These are phyloP conservation scores for Hemileia vastatrix DNA, from an alignment of 1,284 basidiomycete species.

Conservation along the genomic window DNA sequence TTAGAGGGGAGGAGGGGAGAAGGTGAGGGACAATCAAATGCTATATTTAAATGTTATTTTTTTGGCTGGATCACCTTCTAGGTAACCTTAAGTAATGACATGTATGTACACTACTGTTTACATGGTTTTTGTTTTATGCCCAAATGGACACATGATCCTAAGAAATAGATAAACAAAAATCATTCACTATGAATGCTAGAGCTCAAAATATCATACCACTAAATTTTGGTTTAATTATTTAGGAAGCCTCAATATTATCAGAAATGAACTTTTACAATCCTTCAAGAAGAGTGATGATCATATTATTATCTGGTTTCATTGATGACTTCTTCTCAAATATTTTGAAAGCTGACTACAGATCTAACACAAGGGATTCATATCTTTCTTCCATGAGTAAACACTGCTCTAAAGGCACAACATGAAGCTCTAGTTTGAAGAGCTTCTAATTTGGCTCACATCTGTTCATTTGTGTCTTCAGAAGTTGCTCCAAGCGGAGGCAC, in stretches of 20 bases:
- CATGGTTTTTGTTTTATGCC: too few relatives aligned
- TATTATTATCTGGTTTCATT: constrained; percentile 14
- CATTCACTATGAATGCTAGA: constrained; percentile 33
- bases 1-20: too few relatives aligned
- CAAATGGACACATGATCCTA: too few relatives aligned
- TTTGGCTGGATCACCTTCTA: too few relatives aligned
- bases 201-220: constrained; percentile 29
- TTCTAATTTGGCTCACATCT: constrained; percentile 50
- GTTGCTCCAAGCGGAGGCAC: too few relatives aligned
- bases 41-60: too few relatives aligned
- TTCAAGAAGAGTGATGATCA: constrained; percentile 19
- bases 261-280: constrained; percentile 5
- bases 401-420: constrained; percentile 57
- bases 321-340: constrained; percentile 44
- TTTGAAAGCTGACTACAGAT: constrained; percentile 67
- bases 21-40: too few relatives aligned
- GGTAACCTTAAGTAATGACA: too few relatives aligned
- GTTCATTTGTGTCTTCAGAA: constrained; percentile 51
- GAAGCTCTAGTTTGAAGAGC: constrained; percentile 58
- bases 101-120: too few relatives aligned
- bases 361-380: constrained; percentile 77
- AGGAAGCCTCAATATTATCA: constrained; percentile 8
- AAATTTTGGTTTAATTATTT: constrained; percentile 25
- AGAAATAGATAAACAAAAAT: too few relatives aligned
- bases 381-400: constrained; percentile 73